Evolutionary conservation across 2,329 filamentous ascomycete genomes (phyloP).

Genomic region (Rutstroemia sp.): DNA sequence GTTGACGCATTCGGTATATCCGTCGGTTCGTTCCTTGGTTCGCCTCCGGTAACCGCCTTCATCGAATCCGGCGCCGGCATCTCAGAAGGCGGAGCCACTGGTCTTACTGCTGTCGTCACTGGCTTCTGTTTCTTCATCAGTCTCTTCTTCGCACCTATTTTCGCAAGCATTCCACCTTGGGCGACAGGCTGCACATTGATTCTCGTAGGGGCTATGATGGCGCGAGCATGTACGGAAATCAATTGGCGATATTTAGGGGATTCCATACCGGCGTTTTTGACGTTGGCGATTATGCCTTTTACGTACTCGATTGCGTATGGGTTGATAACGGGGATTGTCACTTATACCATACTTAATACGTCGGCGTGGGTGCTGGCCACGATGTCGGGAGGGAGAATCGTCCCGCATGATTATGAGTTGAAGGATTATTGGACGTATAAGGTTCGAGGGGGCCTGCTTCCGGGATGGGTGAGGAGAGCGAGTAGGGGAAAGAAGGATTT

Average conservation of each 20-base stretch:
- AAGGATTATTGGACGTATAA: slow-evolving; percentile 78
- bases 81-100: slow-evolving; percentile 78
- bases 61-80: slow-evolving; percentile 88
- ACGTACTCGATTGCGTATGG: slow-evolving; percentile 85
- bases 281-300: slow-evolving; percentile 81
- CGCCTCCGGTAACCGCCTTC: slow-evolving; percentile 77
- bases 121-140: slow-evolving; percentile 81
- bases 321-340: slow-evolving; percentile 69
- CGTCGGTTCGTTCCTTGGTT: slow-evolving; percentile 70
- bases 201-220: slow-evolving; percentile 85
- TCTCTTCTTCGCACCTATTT: slow-evolving; percentile 85
- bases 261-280: slow-evolving; percentile 76
- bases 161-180: slow-evolving; percentile 83
- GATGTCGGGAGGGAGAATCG: slow-evolving; percentile 58
- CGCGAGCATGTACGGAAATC: slow-evolving; percentile 68
- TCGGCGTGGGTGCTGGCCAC: slow-evolving; percentile 62
- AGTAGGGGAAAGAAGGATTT: slow-evolving; percentile 16
- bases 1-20: slow-evolving; percentile 76
- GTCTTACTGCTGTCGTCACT: slow-evolving; percentile 71
- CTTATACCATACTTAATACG: slow-evolving; percentile 70
- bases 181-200: slow-evolving; percentile 84
- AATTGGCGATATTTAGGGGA: slow-evolving; percentile 87
- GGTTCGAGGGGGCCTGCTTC: slow-evolving; percentile 66
- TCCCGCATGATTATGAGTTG: slow-evolving; percentile 66
- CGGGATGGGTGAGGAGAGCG: slow-evolving; percentile 62